A percentile compares a stretch with the other conserved stretches of the same genome.
phyloP scores from a whole-genome alignment of 2,329 filamentous ascomycete genomes.

The Aspergillus novoparasiticus region DNA sequence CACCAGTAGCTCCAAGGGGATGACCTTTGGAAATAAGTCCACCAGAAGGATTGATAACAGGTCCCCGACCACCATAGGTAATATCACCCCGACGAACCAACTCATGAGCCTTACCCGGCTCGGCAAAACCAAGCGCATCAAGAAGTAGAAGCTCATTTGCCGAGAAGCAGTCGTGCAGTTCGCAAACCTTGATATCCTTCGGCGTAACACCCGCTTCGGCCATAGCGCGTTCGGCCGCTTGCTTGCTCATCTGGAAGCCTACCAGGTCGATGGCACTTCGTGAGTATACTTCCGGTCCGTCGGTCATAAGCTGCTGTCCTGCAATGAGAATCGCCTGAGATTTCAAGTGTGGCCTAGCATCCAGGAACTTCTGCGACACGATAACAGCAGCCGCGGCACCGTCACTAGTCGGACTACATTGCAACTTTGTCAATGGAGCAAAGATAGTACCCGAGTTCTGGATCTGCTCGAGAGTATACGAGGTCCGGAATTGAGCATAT shows the following conservation, averaged over 20 bases:
- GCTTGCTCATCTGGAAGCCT: slow-evolving; percentile 79
- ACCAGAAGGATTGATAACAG: slow-evolving; percentile 84
- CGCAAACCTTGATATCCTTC: slow-evolving; percentile 77
- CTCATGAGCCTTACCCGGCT: slow-evolving; percentile 85
- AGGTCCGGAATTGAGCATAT: slow-evolving; percentile 91
- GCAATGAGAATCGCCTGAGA: slow-evolving; percentile 81
- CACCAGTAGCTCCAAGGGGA: slow-evolving; percentile 85
- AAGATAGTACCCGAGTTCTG: slow-evolving; percentile 74
- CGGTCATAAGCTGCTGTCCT: slow-evolving; percentile 81
- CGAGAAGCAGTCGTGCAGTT: slow-evolving; percentile 94
- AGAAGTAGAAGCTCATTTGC: slow-evolving; percentile 92
- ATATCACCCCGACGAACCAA: slow-evolving; percentile 83
- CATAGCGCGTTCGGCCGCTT: slow-evolving; percentile 68
- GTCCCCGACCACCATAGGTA: slow-evolving; percentile 76
- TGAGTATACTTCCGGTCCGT: slow-evolving; percentile 77
- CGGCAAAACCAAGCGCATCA: slow-evolving; percentile 77
- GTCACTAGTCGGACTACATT: slow-evolving; percentile 95
- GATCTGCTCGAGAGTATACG: slow-evolving; percentile 84
- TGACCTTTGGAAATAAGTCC: slow-evolving; percentile 95
- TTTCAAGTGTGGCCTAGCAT: slow-evolving; percentile 76
- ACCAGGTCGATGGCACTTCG: slow-evolving; percentile 80
- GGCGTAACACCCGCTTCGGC: slow-evolving; percentile 66
- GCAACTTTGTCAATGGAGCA: slow-evolving; percentile 88
- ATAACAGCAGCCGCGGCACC: slow-evolving; percentile 85
- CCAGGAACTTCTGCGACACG: slow-evolving; percentile 84